Evolutionary conservation across 2,329 filamentous ascomycete genomes (phyloP).

Genomic region (Penicillium hordei): DNA sequence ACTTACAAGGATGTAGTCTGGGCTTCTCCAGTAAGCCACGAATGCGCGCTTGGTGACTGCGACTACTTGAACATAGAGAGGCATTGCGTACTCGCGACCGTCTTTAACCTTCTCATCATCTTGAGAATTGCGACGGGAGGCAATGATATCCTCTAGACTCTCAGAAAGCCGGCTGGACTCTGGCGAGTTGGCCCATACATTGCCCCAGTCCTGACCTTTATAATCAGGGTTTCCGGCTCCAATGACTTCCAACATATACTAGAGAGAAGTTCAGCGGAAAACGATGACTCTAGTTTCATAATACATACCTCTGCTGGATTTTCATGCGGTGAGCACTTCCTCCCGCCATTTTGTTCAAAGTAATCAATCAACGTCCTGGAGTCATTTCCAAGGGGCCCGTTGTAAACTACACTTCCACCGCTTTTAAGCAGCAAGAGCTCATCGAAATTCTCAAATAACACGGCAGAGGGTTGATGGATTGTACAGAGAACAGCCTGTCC

Average conservation of each 20-base stretch:
- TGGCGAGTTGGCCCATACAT: constrained; percentile 58
- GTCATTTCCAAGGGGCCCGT: constrained; percentile 78
- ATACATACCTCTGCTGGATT: constrained; percentile 64
- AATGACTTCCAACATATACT: constrained; percentile 79
- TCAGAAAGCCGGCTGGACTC: constrained; percentile 49
- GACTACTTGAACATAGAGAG: constrained; percentile 54
- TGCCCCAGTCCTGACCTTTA: constrained; percentile 61
- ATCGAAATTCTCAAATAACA: constrained; percentile 86
- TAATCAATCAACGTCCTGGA: constrained; percentile 68
- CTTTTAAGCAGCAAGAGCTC: constrained; percentile 74
- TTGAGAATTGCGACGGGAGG: constrained; percentile 45
- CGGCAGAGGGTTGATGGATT: constrained; percentile 85
- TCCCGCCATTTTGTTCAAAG: constrained; percentile 65
- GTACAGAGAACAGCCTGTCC: constrained; percentile 89
- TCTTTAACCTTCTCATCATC: constrained; percentile 46
- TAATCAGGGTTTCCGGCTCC: constrained; percentile 64
- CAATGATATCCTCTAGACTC: constrained; percentile 57
- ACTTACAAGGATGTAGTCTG: constrained; percentile 55
- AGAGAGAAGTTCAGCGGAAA: constrained; percentile 13
- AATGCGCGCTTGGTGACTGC: constrained; percentile 60
- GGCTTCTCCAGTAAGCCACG: constrained; percentile 64
- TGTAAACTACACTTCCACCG: constrained; percentile 81
- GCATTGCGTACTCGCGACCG: constrained; percentile 64
- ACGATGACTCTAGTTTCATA: fast-evolving
- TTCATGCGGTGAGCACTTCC: constrained; percentile 59